Percentiles rank a stretch among this genome's conserved stretches.
Evolutionary conservation across 306 rosid genomes (phyloP).

Genomic region (Benincasa hispida): DNA sequence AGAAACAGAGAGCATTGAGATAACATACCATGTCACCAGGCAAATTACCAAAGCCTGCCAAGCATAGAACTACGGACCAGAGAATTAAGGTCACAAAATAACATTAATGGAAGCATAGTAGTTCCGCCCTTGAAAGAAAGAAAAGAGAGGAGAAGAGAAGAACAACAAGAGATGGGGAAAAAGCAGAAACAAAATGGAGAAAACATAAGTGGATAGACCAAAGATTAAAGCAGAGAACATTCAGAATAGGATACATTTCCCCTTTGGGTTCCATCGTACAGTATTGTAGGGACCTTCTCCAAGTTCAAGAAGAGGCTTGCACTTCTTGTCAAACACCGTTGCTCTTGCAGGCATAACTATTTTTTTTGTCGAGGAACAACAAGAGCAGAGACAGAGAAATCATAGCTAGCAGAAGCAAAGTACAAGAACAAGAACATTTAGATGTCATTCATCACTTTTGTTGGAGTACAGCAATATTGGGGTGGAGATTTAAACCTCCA

Average conservation of each 20-base stretch:
- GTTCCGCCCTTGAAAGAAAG: neutral
- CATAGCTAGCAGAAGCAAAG: constrained; percentile 2
- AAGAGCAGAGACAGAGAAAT: constrained; percentile 4
- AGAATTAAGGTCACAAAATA: constrained; percentile 41
- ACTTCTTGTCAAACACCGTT: constrained; percentile 85
- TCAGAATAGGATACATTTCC: constrained; percentile 63
- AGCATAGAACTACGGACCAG: constrained; percentile 50
- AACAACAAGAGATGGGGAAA: neutral
- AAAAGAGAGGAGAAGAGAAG: neutral
- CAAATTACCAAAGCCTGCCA: constrained; percentile 93
- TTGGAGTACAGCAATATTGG: neutral
- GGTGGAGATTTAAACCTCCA: neutral
- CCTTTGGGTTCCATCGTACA: constrained; percentile 84
- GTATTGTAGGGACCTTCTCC: constrained; percentile 95
- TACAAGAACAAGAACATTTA: neutral
- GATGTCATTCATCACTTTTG: neutral
- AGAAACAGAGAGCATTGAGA: constrained; percentile 8
- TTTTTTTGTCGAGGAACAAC: constrained; percentile 35
- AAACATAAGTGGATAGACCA: neutral
- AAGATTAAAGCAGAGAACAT: neutral
- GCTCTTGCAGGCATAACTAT: constrained; percentile 93
- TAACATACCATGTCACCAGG: constrained; percentile 91
- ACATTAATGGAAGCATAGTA: neutral
- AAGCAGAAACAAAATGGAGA: neutral
- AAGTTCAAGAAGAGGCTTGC: constrained; percentile 90